Evolutionary conservation across 148 eudicot species (phyloP), one percentile per base, ranked within the genome.

Genomic region (Silene conica): DNA sequence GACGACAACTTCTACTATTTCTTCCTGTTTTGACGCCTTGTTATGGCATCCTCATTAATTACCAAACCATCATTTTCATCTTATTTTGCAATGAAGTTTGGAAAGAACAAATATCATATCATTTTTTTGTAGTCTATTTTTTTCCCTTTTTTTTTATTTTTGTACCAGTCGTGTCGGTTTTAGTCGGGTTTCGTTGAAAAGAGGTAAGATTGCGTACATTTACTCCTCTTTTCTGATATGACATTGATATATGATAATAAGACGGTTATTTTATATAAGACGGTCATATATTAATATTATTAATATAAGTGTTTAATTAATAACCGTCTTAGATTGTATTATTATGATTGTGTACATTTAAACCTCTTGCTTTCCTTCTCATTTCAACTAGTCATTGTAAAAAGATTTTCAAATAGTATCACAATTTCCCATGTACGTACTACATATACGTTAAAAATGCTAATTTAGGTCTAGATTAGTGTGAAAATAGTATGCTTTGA

Each of bases 11-110:
- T 13, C 1, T 20, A 20, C 71, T 68, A 48, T 22, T 69, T 13
- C 72, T 23, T 69, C 72, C 69, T 61, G 15, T 69, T 76, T 76
- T 76, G 79, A 79, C 23, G 59, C 78, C 67, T 45, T 80, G 46
- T 64, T 75, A 71, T 80, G 76, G 78, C 82, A 70, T 71, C 75
- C 75, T 75, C 79, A 80, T 61, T 75, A 71, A 69, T 52, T 73
- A 63, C 70, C 0, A 21, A 34, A 22, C 0, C 38, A 34, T 50
- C 55, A 50, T 50, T 50, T 50, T 50, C 55, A 50, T 50, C 18
- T 11, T 50, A 15, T 11, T 13, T 50, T 3, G 55, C 55, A 50
- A 50, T 38, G 55, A 12, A 38, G 41, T 22, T 16, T 68, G 56
- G 70, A 34, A 68, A 68, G 26, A 19, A 46, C 15, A 41, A 45